Evolutionary conservation across 176 grass and related monocot genomes (phyloP).

Genomic region (Pharus latifolius): DNA sequence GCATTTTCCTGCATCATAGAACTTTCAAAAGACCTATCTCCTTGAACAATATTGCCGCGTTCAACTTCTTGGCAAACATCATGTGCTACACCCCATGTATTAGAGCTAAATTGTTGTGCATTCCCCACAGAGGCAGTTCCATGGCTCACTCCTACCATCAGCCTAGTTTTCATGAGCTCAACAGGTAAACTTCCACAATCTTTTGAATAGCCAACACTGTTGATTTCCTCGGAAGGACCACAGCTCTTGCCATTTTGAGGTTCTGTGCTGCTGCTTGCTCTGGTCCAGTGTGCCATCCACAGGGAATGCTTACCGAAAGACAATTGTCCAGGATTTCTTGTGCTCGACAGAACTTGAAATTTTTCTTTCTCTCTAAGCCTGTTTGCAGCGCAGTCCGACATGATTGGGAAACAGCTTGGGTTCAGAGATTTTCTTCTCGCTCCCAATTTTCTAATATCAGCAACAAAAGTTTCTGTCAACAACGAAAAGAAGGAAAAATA

Average conservation of each 20-base stretch:
- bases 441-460: too few relatives aligned
- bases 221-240: constrained; percentile 3
- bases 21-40: constrained; percentile 27
- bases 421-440: not conserved
- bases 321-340: constrained; percentile 20
- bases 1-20: constrained; percentile 38
- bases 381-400: constrained; percentile 33
- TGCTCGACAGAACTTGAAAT: constrained; percentile 28
- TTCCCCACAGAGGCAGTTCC: constrained; percentile 21
- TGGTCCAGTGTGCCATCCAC: constrained; percentile 61
- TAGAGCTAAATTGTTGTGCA: constrained; percentile 22
- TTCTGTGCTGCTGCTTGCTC: constrained; percentile 14
- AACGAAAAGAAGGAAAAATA: not conserved
- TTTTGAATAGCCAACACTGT: constrained; percentile 24
- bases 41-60: constrained; percentile 18
- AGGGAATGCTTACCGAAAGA: constrained; percentile 35
- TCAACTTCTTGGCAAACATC: constrained; percentile 41
- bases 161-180: constrained; percentile 24
- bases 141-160: constrained; percentile 36
- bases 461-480: not conserved
- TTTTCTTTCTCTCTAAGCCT: constrained; percentile 30
- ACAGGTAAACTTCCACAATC: constrained; percentile 22
- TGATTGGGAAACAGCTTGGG: constrained; percentile 1
- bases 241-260: constrained; percentile 3
- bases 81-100: constrained; percentile 14